Evolutionary conservation across 768 basidiomycete species (phyloP).

Genomic region (Sporobolomyces pararoseus): DNA sequence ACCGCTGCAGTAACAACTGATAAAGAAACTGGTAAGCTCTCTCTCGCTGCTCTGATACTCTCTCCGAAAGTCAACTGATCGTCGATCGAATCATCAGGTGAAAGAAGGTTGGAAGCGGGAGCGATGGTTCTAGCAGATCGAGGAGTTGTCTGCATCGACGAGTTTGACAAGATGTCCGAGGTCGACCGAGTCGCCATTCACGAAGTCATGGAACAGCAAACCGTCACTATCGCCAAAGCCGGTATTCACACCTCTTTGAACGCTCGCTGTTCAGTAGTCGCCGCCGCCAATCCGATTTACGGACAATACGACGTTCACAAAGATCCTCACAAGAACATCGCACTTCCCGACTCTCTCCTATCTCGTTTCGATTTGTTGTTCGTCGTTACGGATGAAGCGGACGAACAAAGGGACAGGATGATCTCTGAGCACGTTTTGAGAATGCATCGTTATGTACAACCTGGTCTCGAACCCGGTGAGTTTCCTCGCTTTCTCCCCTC

Average conservation of each 20-base stretch:
- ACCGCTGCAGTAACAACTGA: slow-evolving; percentile 98
- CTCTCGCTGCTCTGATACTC: neutral
- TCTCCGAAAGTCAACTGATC: neutral
- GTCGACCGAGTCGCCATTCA: slow-evolving; percentile 98
- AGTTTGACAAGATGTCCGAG: slow-evolving; percentile 99
- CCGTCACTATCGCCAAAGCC: slow-evolving; percentile 97
- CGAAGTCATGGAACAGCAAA: slow-evolving; percentile 99
- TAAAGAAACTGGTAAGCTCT: slow-evolving; percentile 72
- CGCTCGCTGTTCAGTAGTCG: slow-evolving; percentile 94
- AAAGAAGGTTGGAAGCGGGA: slow-evolving; percentile 92
- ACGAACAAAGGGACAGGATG: slow-evolving; percentile 83
- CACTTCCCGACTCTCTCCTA: slow-evolving; percentile 91
- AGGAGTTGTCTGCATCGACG: slow-evolving; percentile 98
- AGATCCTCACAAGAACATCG: slow-evolving; percentile 97
- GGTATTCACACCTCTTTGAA: slow-evolving; percentile 98
- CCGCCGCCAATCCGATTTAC: slow-evolving; percentile 97
- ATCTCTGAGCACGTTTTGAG: slow-evolving; percentile 97
- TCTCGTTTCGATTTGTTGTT: slow-evolving; percentile 98
- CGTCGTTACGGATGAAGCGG: slow-evolving; percentile 96
- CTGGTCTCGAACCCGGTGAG: slow-evolving; percentile 89
- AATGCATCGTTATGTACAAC: slow-evolving; percentile 93
- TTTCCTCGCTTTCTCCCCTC: neutral
- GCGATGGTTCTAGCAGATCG: slow-evolving; percentile 99
- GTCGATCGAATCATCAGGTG: slow-evolving; percentile 49
- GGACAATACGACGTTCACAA: slow-evolving; percentile 99